Percentiles rank a stretch among this genome's conserved stretches.
Evolutionary conservation across 768 basidiomycete species (phyloP).

Genomic region (Pulveroboletus sp.): DNA sequence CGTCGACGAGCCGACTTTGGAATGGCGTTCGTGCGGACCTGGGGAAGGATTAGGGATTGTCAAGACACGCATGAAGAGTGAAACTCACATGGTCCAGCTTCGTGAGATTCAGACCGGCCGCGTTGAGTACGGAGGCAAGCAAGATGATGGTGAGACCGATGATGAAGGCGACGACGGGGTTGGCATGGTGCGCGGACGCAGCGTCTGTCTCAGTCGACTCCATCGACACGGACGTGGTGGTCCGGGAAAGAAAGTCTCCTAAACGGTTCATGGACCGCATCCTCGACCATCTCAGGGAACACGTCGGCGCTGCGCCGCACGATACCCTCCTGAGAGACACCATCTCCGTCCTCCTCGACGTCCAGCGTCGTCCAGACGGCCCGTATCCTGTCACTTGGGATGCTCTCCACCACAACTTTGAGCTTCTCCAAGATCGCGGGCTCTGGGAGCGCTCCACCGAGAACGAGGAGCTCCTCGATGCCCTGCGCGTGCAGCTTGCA

Average conservation of each 20-base stretch:
- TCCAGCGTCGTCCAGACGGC: conserved; percentile 22
- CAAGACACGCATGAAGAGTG: not conserved
- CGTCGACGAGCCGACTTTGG: conserved; percentile 70
- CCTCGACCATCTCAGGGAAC: conserved; percentile 22
- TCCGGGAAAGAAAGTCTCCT: conserved; percentile 15
- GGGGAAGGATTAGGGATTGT: conserved; percentile 1
- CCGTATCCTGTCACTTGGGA: conserved; percentile 24
- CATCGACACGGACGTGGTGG: conserved; percentile 18
- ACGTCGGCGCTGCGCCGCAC: conserved; percentile 6
- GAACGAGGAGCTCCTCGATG: conserved; percentile 27
- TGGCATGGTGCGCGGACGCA: conserved; percentile 39
- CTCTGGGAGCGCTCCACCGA: conserved; percentile 25
- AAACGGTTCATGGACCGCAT: conserved; percentile 27
- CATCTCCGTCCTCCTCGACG: conserved; percentile 14
- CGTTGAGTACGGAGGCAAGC: conserved; percentile 80
- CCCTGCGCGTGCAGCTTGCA: conserved; percentile 18
- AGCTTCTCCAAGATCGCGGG: conserved; percentile 20
- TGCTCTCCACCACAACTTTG: conserved; percentile 17
- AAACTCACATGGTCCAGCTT: conserved; percentile 84
- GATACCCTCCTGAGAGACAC: conserved; percentile 20
- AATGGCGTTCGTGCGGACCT: conserved; percentile 70
- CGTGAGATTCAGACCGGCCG: conserved; percentile 90
- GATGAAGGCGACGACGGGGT: conserved; percentile 67
- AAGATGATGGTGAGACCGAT: conserved; percentile 85
- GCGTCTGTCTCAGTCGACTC: conserved; percentile 18